These are phyloP conservation scores for Gastrolobium bilobum DNA, from an alignment of 306 rosid genomes.

Conservation along the genomic window DNA sequence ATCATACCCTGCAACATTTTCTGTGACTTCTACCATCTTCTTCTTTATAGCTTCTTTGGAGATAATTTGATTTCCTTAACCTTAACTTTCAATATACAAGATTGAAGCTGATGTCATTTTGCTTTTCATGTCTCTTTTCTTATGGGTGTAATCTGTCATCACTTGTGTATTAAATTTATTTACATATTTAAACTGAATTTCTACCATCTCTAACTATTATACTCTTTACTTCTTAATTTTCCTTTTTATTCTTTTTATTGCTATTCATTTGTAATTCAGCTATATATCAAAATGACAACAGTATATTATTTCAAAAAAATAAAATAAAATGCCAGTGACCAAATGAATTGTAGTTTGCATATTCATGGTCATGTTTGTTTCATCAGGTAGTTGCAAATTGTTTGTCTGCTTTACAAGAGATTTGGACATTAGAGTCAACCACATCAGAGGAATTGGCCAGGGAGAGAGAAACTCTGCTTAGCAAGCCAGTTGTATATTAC, in stretches of 20 bases:
- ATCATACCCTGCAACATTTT: constrained; percentile 27
- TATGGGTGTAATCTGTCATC: neutral
- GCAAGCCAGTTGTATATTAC: constrained; percentile 88
- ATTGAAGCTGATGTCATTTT: neutral
- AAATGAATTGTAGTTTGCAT: constrained; percentile 21
- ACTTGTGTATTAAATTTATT: neutral
- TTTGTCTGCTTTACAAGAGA: constrained; percentile 94
- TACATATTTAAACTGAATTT: constrained; percentile 12
- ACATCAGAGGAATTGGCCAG: constrained; percentile 89
- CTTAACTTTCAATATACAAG: neutral
- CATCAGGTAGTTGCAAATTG: constrained; percentile 96
- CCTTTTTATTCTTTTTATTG: constrained; percentile 14
- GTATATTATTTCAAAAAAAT: constrained; percentile 15
- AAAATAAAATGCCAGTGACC: constrained; percentile 12
- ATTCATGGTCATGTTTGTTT: constrained; percentile 39
- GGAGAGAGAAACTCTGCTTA: constrained; percentile 91
- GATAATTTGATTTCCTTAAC: constrained; percentile 38
- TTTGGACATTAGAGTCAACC: constrained; percentile 90
- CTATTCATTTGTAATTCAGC: constrained; percentile 25
- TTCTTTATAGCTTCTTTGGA: constrained; percentile 8
- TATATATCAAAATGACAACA: neutral
- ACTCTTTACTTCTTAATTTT: neutral
- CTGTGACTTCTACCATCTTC: constrained; percentile 17
- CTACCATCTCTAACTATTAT: constrained; percentile 15
- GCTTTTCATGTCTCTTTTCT: neutral